Evolutionary conservation across 805 yeast genomes (phyloP).

Genomic region (Sugiyamaella qingdaonensis): DNA sequence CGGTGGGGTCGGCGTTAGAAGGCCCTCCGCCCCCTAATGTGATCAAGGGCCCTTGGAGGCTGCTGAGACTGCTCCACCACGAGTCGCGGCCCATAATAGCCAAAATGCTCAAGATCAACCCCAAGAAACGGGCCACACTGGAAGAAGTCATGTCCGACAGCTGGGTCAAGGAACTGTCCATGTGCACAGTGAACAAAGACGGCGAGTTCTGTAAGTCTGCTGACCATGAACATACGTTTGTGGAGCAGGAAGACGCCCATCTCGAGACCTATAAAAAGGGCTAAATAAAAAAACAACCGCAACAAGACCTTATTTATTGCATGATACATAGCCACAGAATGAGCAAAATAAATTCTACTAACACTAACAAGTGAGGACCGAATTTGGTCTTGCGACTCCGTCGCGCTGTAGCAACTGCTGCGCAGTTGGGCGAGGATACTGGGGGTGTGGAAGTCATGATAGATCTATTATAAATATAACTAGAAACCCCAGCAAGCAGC

Average conservation of each 20-base stretch:
- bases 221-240: slow-evolving; percentile 35
- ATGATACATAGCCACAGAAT: background rate
- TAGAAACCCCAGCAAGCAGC: background rate
- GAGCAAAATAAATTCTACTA: no score
- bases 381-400: slow-evolving; percentile 1
- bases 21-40: slow-evolving; percentile 10
- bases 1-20: slow-evolving; percentile 15
- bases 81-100: slow-evolving; percentile 58
- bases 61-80: slow-evolving; percentile 67
- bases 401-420: no score
- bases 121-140: slow-evolving; percentile 55
- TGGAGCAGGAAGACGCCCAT: slow-evolving; percentile 35
- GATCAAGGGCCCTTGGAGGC: slow-evolving; percentile 66
- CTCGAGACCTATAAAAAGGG: slow-evolving; percentile 31
- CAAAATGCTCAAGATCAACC: slow-evolving; percentile 61
- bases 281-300: background rate
- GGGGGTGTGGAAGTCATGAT: background rate
- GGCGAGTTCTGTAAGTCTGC: slow-evolving; percentile 25
- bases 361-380: no score
- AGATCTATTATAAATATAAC: background rate
- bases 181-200: slow-evolving; percentile 40
- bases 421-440: no score
- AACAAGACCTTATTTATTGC: background rate
- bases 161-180: slow-evolving; percentile 55
- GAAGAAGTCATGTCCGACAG: slow-evolving; percentile 50